Conservation (phyloP, 2,329 filamentous ascomycete species). For the Cladosporium sp. region DNA sequence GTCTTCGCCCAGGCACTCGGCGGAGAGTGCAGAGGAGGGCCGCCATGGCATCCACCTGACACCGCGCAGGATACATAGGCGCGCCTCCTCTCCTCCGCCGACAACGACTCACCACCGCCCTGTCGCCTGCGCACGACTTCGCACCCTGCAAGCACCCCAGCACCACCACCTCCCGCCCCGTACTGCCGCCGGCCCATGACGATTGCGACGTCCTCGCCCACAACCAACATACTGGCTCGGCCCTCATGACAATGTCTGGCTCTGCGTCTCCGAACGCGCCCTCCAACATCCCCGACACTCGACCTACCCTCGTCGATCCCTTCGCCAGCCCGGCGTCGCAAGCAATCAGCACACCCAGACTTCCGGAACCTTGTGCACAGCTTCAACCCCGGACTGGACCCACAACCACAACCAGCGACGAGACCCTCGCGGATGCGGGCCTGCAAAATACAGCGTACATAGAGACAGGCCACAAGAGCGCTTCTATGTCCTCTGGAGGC, state of each 20-base stretch:
- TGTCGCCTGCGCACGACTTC: not conserved
- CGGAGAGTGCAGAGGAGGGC: constrained; percentile 4
- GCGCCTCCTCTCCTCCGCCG: constrained; percentile 7
- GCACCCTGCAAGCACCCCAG: not conserved
- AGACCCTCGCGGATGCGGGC: not conserved
- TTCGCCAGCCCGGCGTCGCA: constrained; percentile 17
- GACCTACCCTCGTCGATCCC: constrained; percentile 13
- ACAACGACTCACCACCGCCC: constrained; percentile 5
- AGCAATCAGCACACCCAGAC: constrained; percentile 6
- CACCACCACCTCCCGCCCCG: not conserved
- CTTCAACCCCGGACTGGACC: constrained; percentile 7
- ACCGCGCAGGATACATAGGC: constrained; percentile 14
- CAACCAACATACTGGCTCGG: constrained; percentile 9
- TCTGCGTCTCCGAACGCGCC: constrained; percentile 5
- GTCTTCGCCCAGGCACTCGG: constrained; percentile 1
- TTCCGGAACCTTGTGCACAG: constrained; percentile 15
- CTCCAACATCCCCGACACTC: not conserved
- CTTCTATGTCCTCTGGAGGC: constrained; percentile 33
- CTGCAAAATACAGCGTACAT: not conserved
- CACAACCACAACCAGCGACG: constrained; percentile 1
- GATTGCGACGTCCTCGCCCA: constrained; percentile 7
- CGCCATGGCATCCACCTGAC: constrained; percentile 15
- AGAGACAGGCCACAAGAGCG: constrained; percentile 23
- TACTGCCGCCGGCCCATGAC: constrained; percentile 12
- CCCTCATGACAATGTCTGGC: constrained; percentile 9